Base-by-base conservation (phyloP, 1,284 basidiomycete genomes). In the Leccinum solheimii region DNA sequence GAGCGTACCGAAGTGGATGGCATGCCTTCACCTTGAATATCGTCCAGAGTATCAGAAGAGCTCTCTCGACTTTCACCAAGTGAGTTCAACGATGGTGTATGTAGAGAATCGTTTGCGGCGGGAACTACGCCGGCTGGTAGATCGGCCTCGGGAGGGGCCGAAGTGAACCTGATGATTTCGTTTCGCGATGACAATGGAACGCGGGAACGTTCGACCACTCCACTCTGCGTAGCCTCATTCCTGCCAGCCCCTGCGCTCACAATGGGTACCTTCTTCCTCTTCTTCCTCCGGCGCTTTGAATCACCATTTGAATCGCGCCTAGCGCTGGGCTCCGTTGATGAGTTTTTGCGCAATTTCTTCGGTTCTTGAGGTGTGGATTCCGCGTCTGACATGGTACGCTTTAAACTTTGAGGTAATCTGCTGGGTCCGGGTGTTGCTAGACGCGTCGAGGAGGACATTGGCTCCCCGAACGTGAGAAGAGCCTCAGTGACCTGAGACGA, bases 261-360 rank as follows among this genome's bases (percentile, higher is more conserved):
- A 36, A 80, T 67, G 4, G 81, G 74, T 0, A 65, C 64, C 65
- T 79, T 80, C 69, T 72, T 77, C 63, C 70, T 81, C 66, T 66
- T 80, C 70, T 63, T 80, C 64, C 64, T 79, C 60, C 75, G 72
- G 57, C 76, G 80, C 66, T 75, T 79, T 61, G 77, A 76, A 59
- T 82, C 78, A 53, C 79, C 62, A 55, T 68, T 74, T 5, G 74
- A 57, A 60, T 80, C 78, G 36, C 76, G 64, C 45, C 69, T 73
- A 5, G 69, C 43, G 61, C 64, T 56, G 5, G 72, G 60, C 40
- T 68, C 74, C 26, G 57, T 26, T 9, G 70, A 59, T 3, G 61
- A 53, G 61, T 65, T 60, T 59, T 59, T 66, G 61, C 73, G 72
- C 3, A 55, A 26, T 61, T 63, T 73, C 69, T 73, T 73, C 2